Base-by-base conservation (phyloP, 2,329 filamentous ascomycete genomes). In the Aspergillus sp. region DNA sequence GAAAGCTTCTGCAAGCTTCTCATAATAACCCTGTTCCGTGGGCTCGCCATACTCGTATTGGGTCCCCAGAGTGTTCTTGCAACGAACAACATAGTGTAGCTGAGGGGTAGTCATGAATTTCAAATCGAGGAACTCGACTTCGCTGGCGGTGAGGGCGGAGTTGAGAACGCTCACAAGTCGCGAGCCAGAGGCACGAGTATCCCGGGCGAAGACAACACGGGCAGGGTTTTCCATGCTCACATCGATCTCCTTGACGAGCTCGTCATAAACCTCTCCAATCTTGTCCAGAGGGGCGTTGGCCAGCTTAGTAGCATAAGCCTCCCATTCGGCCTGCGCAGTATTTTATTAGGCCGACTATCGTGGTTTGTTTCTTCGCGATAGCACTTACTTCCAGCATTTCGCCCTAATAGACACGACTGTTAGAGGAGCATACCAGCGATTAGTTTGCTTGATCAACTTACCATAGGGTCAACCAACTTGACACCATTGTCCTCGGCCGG, bases 101-200 rank as follows among this genome's bases (percentile, higher is more conserved):
- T 98, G 95, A n/a, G 95, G 95, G 3, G 95, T 99, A 12, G 95
- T 98, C 71, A 97, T 83, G 73, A 93, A 88, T 78, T 94, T 95
- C 80, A 88, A 94, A 81, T 98, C 94, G 71, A 87, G 87, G 72
- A 86, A 89, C 61, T 91, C 86, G 56, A 89, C 87, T 57, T 85
- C 85, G 51, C 90, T 89, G 54, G 91, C 91, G 61, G 89, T 87
- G 64, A 98, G 82, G 18, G 91, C 91, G 71, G 91, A 90, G 60
- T 88, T 85, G 53, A 98, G 85, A 60, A 93, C 90, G 45, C 85
- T 82, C 31, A 93, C 90, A 26, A 99, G 87, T 59, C 86, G 88
- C 67, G 91, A 90, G 55, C 95, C 95, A 7, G 94, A 98, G 55
- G 94, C 92, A 64, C 95, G 88, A 61, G 95, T 99, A 75, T 99